Evolutionary conservation across 1,284 basidiomycete species (phyloP), one percentile per base, ranked within the genome.

Genomic region (Cryptococcus hybrid): DNA sequence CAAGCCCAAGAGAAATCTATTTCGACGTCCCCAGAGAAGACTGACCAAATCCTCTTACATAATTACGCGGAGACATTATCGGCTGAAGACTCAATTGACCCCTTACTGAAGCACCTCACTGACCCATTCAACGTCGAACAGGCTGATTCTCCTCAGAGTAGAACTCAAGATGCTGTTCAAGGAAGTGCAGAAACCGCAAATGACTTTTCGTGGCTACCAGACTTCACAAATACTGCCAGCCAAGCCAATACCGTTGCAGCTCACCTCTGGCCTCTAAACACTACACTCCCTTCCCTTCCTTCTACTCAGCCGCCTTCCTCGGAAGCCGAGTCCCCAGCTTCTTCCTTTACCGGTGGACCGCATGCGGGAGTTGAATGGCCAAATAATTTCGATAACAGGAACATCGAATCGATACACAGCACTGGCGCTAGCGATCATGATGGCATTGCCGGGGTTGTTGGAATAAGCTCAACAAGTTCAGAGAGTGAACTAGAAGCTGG

Each of bases 401-500:
- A 30, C 3, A 30, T 30, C 30, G 30, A 30, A 3, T 30, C 30
- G 30, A 30, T 30, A 30, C 4, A 30, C 30, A 30, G 30, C 30
- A 30, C 30, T 30, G 30, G 4, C 30, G 30, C 30, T 30, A 30
- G 30, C 30, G 30, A 30, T 30, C 30, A 30, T 36, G 46, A 38
- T 35, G 54, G 54, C 9, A 38, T 37, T 34, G 42, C 9, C 18
- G 52, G 52, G 7, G 52, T 30, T 36, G 24, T 42, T 43, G 12
- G 38, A 45, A 24, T 47, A 44, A 61, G 59, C 18, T 53, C 51
- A 1, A 44, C 56, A 9, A 55, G 55, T n/a, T 55, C 54, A 5
- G 60, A 57, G 12, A 54, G 54, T 46, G 60, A 53, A 11, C 51
- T 52, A 30, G 56, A 54, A 11, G 38, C 40, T 12, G 44, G 51